Conservation (phyloP, 139 green algal genomes). For the Tetradesmus obliquus region DNA sequence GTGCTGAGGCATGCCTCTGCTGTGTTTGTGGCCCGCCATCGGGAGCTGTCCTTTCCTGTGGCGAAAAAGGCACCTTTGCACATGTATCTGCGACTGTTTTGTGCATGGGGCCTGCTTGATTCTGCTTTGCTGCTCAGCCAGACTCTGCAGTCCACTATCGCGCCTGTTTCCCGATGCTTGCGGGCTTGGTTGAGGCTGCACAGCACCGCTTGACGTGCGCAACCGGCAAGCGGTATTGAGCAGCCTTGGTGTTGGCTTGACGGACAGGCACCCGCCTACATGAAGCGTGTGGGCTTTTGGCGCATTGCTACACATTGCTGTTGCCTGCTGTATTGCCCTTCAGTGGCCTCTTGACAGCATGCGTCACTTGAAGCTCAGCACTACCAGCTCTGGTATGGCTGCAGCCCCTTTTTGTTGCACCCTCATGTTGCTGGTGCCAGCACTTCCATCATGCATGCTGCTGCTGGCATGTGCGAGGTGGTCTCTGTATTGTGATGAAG, state of each 20-base stretch:
- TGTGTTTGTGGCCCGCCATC: background rate
- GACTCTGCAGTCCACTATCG: background rate
- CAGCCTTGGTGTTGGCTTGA: no score
- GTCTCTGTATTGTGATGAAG: no score
- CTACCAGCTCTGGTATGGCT: background rate
- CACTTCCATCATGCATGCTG: background rate
- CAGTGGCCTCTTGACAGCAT: no score
- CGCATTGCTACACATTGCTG: background rate
- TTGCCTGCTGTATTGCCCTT: background rate
- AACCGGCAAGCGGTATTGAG: background rate
- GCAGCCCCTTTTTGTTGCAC: background rate
- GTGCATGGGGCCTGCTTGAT: background rate
- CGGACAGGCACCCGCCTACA: no score
- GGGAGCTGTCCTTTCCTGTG: no score
- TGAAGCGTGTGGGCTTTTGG: background rate
- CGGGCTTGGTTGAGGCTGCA: no score
- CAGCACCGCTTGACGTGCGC: background rate
- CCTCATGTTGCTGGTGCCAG: background rate
- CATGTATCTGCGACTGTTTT: background rate
- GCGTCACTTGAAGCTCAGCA: no score
- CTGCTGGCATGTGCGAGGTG: background rate
- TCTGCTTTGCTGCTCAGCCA: background rate
- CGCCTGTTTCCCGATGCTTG: background rate
- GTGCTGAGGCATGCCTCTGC: no score
- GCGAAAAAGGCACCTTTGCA: no score